These are phyloP conservation scores for Vickermania spadyakhi DNA, from an alignment of 208 protist species.

Conservation along the genomic window DNA sequence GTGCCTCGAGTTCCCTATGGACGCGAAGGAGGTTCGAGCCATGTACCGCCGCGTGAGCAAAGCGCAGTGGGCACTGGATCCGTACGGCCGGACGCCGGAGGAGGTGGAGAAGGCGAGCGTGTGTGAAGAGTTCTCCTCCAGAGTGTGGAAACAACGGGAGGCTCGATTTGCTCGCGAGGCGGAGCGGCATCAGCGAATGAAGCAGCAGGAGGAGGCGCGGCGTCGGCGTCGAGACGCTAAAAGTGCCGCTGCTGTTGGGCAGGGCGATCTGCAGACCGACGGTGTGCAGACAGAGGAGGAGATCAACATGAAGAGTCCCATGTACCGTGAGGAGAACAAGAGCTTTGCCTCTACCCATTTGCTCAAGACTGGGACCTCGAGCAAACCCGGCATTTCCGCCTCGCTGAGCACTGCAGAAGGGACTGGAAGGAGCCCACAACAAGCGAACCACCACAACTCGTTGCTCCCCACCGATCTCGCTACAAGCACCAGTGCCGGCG, in stretches of 20 bases:
- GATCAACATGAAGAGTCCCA: not conserved
- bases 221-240: not conserved
- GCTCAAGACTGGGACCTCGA: not conserved
- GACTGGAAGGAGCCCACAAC: not conserved
- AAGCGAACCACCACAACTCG: not conserved
- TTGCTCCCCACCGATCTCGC: not conserved
- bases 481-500: not conserved
- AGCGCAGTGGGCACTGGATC: constrained; percentile 70
- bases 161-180: not conserved
- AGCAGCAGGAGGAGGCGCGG: constrained; percentile 1
- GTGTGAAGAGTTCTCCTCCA: constrained; percentile 18
- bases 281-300: not conserved
- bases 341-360: not conserved
- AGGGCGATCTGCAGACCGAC: not conserved
- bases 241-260: not conserved
- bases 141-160: constrained; percentile 10
- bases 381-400: not conserved
- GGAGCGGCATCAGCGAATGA: not conserved
- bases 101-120: constrained; percentile 35
- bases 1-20: constrained; percentile 62
- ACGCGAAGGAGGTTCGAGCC: constrained; percentile 43
- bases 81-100: constrained; percentile 56
- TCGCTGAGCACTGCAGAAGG: not conserved
- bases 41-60: constrained; percentile 61
- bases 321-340: not conserved